Evolutionary conservation across 441 rosid species (phyloP), one percentile per base, ranked within the genome.

Genomic region (Iberis amara): DNA sequence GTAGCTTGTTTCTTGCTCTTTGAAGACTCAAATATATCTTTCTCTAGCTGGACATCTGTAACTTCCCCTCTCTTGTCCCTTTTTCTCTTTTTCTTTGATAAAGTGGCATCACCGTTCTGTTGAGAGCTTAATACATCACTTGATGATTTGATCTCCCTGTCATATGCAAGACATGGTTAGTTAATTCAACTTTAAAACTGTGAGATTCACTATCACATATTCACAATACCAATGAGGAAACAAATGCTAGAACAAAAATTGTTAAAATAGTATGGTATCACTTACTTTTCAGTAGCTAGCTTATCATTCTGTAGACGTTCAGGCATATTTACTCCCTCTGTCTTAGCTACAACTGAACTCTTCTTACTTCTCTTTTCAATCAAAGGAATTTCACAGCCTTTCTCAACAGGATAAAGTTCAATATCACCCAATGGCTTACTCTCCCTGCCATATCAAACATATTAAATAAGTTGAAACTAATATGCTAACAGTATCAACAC

Each of bases 311-410:
- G 59, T 15, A 61, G 62, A 52, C 51, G 36, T 45, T 40, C 52
- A 24, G 47, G 23, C 44, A 55, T 42, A 11, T n/a, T 15, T 15
- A 41, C 47, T 0, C 42, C 57, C 51, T 49, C 32, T 38, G 15
- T 37, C 21, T 14, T 41, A 24, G 37, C 61, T 59, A 39, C 56
- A 35, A 8, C 38, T 14, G 52, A 28, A 35, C 41, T 57, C 44
- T 55, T 39, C 36, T 49, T 60, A 43, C 71, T 68, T 52, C 63
- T 71, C 61, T 71, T 79, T 56, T 68, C 73, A 77, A 70, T 74
- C 47, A 13, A 21, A 43, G 7, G 23, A 28, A 18, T 23, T 15
- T 52, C 50, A 52, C 24, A 11, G 47, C 7, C 43, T 15, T 49
- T 56, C 58, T 55, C 36, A 32, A n/a, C 41, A 7, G 14, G 37